Evolutionary conservation across 2,329 filamentous ascomycete genomes (phyloP), one percentile per base, ranked within the genome.

Genomic region (Aspergillus sp.): DNA sequence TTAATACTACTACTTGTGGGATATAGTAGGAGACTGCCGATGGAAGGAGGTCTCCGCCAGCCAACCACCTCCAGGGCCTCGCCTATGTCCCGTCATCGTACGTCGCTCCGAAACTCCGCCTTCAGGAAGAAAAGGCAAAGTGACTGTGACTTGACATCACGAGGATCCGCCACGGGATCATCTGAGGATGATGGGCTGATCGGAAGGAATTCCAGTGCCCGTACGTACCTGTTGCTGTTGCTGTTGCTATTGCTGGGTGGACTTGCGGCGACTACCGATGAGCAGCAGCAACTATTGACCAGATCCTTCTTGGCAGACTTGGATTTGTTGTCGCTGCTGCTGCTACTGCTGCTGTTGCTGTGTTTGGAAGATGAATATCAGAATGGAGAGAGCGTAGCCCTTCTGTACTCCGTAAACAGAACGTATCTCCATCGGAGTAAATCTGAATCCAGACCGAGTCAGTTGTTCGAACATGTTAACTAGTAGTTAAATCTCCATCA

Each of bases 171-270:
- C 55, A 57, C 32, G 55, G 36, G 55, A 57, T 57, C 47, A 51
- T 25, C 55, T 57, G 55, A 57, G 55, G 45, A 21, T 10, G 48
- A 57, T 57, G 55, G 55, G 32, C 55, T 51, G 55, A 57, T 57
- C 45, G 45, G 41, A 38, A n/a, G 30, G 17, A 21, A 36, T 5
- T 36, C 12, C 32, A 36, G 12, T 36, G 10, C 32, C 32, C 7
- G 30, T 32, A 12, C 7, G 30, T 32, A 12, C 30, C 30, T 28
- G 25, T 25, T 25, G 25, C 23, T 30, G 28, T 30, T 30, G 9
- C 28, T 30, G 28, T 30, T 30, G 28, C 28, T 9, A 7, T 32
- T 32, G 30, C 38, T 30, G 19, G 17, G 13, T 21, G 25, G n/a
- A 17, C 8, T 13, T 19, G 28, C 28, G 32, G 50, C 50, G 17